Base-by-base conservation (phyloP, 2,329 filamentous ascomycete genomes). In the Periconia macrospinosa region DNA sequence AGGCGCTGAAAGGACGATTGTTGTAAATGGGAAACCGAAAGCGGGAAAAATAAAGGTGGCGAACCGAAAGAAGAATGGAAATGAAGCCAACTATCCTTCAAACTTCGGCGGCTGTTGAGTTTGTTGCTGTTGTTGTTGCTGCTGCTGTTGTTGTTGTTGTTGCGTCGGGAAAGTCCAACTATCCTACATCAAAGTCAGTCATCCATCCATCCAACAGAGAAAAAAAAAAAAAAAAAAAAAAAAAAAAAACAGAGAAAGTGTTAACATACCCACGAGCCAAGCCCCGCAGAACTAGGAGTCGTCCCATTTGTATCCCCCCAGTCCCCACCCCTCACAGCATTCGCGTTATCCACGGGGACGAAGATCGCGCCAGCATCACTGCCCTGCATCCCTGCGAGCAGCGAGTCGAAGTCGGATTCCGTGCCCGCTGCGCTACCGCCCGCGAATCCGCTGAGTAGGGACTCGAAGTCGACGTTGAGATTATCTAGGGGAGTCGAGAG, bases 301-400 rank as follows among this genome's bases (percentile, higher is more conserved):
- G 60, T 61, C 37, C 54, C 47, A 37, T 27, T 27, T 27, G 23
- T 8, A 17, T 60, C 61, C 2, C 50, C 53, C 63, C 61, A 73
- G 11, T 68, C 66, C 35, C 33, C 43, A 1, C 17, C 45, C 17
- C 50, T 45, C 30, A 27, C 48, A 13, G 27, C 27, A n/a, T 30
- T 51, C 13, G 54, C 56, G 14, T 54, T 58, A 52, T 74, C 70
- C 2, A 69, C 69, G 6, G 71, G 71, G 43, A 74, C 67, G 42
- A 73, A 74, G 18, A 74, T 74, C 3, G 71, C 70, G 6, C 68
- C 63, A 11, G 61, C 55, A 23, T 72, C 70, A 17, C 42, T 45
- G 7, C 52, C n/a, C 51, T 61, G 54, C 56, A 65, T 45, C 43
- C 57, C 60, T 49, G 61, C 30, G 23, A 58, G 17, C 54, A 70